Evolutionary conservation across 2,329 filamentous ascomycete genomes (phyloP).

Genomic region (Dactylonectria macrodidyma): DNA sequence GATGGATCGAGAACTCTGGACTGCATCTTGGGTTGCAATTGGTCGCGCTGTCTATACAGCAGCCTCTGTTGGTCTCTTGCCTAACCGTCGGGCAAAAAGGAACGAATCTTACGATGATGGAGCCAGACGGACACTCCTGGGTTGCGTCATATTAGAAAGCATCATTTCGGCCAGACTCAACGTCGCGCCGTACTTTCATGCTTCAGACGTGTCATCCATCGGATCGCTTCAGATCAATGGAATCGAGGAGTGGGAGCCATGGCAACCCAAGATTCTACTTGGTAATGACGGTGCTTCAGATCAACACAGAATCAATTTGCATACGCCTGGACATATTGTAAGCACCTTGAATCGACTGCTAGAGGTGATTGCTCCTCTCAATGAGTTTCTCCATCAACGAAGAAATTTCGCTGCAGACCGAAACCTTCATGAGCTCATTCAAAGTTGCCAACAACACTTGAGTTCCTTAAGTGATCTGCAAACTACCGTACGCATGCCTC

Average conservation of each 20-base stretch:
- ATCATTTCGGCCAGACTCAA: not conserved
- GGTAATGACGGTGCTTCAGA: not conserved
- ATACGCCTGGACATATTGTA: not conserved
- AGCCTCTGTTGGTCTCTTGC: slow-evolving; percentile 5
- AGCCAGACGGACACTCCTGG: slow-evolving; percentile 3
- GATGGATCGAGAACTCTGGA: slow-evolving; percentile 11
- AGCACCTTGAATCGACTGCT: too few species aligned
- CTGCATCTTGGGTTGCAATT: slow-evolving; percentile 13
- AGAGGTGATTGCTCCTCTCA: too few species aligned
- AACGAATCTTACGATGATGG: not conserved
- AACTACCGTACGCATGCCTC: too few species aligned
- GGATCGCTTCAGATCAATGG: slow-evolving; percentile 16
- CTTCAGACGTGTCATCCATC: slow-evolving; percentile 9
- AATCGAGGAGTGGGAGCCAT: slow-evolving; percentile 34
- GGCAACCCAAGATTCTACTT: slow-evolving; percentile 8
- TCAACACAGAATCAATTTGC: too few species aligned
- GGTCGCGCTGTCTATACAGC: slow-evolving; percentile 19
- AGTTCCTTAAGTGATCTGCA: too few species aligned
- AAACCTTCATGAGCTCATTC: too few species aligned
- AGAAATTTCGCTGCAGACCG: too few species aligned
- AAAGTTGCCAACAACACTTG: too few species aligned
- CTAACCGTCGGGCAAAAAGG: not conserved
- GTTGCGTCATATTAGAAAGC: slow-evolving; percentile 22
- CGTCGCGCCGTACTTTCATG: slow-evolving; percentile 13
- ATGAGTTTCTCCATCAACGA: too few species aligned